Evolutionary conservation across 164 flowering plant genomes (phyloP), one percentile per base, ranked within the genome.

Genomic region (Vitis rotundifolia): DNA sequence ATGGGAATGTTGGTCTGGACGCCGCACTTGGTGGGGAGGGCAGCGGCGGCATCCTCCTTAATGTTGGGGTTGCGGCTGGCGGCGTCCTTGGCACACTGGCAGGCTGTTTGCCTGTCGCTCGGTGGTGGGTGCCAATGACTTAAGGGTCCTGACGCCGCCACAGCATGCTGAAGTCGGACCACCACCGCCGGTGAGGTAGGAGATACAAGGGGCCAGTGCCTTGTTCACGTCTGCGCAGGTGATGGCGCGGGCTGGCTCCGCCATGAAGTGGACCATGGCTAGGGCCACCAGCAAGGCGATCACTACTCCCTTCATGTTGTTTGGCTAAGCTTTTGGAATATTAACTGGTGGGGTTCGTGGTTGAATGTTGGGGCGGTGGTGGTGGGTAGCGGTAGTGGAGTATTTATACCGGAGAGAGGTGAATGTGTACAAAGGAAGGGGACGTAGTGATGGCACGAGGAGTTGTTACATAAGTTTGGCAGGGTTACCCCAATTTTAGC

Each of bases 51-150:
- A 16, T 50, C 73, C 2, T 60, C 63, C 47, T 62, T 67, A 9
- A 75, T 49, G 47, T 61, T 71, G 2, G 11, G 61, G 62, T 26
- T n/a, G 3, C 48, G 18, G 13, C 28, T 44, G 7, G 74, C 74
- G 11, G 67, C 70, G 11, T 66, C 57, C 64, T 75, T 70, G 1
- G 67, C 49, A 51, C 78, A 75, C 28, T 31, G 57, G 59, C 78
- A 75, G 12, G 78, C 74, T 6, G 67, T 71, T 3, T 47, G 74
- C 22, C 70, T 57, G 28, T 70, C 74, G 44, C 5, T 57, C 64
- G 7, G 55, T 55, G 49, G 70, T 65, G 2, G 29, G 29, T 48
- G 74, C 5, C 29, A 63, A 19, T 2, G n/a, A 19, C 19, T 66
- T 53, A 7, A 70, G 3, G 9, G 31, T 22, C 59, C 44, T 37